Evolutionary conservation across 129 eudicot genomes (phyloP).

Genomic region (Pseudognaphalium luteoalbum): DNA sequence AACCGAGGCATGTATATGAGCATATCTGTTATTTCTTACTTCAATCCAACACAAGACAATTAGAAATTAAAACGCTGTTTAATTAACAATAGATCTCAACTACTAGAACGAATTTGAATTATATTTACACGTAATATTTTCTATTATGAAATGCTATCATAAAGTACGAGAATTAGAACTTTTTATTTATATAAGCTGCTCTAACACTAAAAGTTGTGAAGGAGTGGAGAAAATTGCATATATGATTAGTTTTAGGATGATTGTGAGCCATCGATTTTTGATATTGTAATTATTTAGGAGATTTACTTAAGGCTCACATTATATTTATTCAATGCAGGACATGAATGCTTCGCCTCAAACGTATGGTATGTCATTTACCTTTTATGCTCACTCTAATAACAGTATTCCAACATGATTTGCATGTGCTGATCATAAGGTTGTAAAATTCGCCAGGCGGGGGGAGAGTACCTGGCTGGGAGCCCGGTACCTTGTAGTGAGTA

Average conservation of each 20-base stretch:
- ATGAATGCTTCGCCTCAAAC: conserved; percentile 45
- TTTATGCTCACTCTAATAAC: conserved; percentile 9
- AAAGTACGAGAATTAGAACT: not conserved
- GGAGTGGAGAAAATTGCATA: not conserved
- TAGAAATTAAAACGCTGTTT: not conserved
- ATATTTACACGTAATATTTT: not conserved
- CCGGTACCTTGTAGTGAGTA: no score
- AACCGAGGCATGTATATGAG: conserved; percentile 52
- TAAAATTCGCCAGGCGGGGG: no score
- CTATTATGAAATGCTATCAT: not conserved
- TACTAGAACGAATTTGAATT: not conserved
- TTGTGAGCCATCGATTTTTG: conserved; percentile 2
- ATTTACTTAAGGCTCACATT: conserved; percentile 16
- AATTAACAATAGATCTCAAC: not conserved
- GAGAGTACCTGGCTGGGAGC: no score
- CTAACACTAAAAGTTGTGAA: not conserved
- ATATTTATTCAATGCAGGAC: conserved; percentile 40
- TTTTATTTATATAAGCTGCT: not conserved
- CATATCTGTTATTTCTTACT: not conserved
- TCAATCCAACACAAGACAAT: not conserved
- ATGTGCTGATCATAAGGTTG: not conserved
- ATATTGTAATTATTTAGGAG: conserved; percentile 3
- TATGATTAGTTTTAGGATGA: no score
- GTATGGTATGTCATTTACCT: conserved; percentile 46
- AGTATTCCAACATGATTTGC: conserved; percentile 9